Base-by-base conservation (phyloP, 2,329 filamentous ascomycete species). In the Aschersonia sp. region DNA sequence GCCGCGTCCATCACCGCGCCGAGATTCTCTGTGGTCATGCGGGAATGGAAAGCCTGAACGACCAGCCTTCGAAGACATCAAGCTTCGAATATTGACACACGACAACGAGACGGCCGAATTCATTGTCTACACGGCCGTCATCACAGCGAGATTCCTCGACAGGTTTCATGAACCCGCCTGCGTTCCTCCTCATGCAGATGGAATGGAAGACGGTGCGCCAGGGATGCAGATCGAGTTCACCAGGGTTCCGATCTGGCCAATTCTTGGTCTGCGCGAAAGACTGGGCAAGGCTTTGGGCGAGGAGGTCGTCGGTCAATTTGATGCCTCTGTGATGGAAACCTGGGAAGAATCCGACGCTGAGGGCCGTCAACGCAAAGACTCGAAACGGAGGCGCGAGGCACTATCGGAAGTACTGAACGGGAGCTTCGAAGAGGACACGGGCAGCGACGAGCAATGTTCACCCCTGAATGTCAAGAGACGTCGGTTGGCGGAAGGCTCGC, bases 261-360 rank as follows among this genome's bases (percentile, higher is more conserved):
- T 77, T 5, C 56, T 75, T 0, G 75, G 75, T 4, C 64, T 79
- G 6, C 70, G 71, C 50, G 74, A 78, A 56, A 68, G 76, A 5
- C 63, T 79, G 0, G 73, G 72, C 40, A 68, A 68, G 51, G 75
- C 72, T 4, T 60, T 79, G 0, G 75, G 75, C 6, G 58, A 61
- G 14, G 72, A 76, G 4, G 53, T 77, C 10, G 69, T 75, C 4
- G 73, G 73, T 1, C 45, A 50, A 2, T 63, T 68, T 45, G 61
- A 70, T 46, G 49, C 56, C 1, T 57, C 63, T 6, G 56, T 60
- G 12, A 69, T 76, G 45, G 68, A 73, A 48, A 71, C 67, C 1
- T 75, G 68, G 63, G 65, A 49, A 10, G 58, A 61, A 5, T 62
- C 66, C 2, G 54, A 56, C 6, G 65, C n/a, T 10, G 42, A 43